Evolutionary conservation across 2,329 filamentous ascomycete species (phyloP).

Genomic region (Fusarium austroafricanum): DNA sequence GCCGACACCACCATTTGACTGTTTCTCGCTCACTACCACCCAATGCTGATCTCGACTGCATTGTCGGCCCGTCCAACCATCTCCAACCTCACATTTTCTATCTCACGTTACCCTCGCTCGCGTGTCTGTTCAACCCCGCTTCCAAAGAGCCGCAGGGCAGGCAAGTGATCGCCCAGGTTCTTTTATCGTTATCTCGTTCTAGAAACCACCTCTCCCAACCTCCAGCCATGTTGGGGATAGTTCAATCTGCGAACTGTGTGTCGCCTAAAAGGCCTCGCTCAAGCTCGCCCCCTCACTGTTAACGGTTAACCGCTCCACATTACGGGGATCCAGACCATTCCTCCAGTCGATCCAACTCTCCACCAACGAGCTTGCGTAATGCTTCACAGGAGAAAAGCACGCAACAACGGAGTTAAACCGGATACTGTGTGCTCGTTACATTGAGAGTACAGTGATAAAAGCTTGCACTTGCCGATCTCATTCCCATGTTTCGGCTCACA

Average conservation of each 20-base stretch:
- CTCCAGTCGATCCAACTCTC: slow-evolving; percentile 29
- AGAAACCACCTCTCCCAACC: slow-evolving; percentile 31
- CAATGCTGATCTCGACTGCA: slow-evolving; percentile 19
- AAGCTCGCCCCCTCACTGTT: slow-evolving; percentile 9
- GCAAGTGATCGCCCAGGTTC: slow-evolving; percentile 23
- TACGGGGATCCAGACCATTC: slow-evolving; percentile 41
- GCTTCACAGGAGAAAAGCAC: slow-evolving; percentile 15
- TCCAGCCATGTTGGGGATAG: slow-evolving; percentile 41
- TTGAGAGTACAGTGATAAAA: slow-evolving; percentile 7
- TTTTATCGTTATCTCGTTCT: slow-evolving; percentile 24
- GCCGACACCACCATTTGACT: slow-evolving; percentile 24
- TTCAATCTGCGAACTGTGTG: slow-evolving; percentile 1
- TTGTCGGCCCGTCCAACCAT: slow-evolving; percentile 30
- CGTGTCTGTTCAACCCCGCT: slow-evolving; percentile 16
- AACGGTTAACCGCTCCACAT: slow-evolving; percentile 22
- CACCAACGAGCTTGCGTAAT: slow-evolving; percentile 44
- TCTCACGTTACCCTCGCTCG: slow-evolving; percentile 1
- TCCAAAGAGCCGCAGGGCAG: slow-evolving; percentile 32
- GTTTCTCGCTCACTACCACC: slow-evolving; percentile 11
- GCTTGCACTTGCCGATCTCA: slow-evolving; percentile 29
- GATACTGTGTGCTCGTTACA: slow-evolving; percentile 17
- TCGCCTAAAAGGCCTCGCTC: slow-evolving; percentile 32
- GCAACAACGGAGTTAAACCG: slow-evolving; percentile 12
- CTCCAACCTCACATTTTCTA: slow-evolving; percentile 18
- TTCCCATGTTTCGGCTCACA: slow-evolving; percentile 28